These are phyloP conservation scores for Pythium aquatile DNA, from an alignment of 352 stramenopile species.

Conservation along the genomic window DNA sequence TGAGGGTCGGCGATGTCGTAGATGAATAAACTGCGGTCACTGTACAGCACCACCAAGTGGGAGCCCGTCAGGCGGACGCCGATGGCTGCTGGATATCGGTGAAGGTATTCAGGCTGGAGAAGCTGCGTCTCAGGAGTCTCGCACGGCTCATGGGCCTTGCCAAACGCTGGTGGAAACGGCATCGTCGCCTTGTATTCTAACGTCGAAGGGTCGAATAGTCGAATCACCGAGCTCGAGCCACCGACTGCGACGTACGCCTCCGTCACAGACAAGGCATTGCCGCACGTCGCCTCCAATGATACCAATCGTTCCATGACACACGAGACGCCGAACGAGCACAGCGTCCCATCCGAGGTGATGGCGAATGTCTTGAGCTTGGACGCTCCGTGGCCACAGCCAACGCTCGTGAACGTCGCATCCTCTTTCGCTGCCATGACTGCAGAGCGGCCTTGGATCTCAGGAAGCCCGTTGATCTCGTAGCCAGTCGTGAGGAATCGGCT, in stretches of 20 bases:
- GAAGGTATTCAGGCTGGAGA: slow-evolving; percentile 50
- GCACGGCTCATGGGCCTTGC: slow-evolving; percentile 33
- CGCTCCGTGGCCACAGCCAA: slow-evolving; percentile 54
- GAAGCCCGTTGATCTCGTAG: slow-evolving; percentile 47
- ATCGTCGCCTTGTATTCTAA: slow-evolving; percentile 73
- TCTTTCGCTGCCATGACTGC: slow-evolving; percentile 60
- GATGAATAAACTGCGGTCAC: slow-evolving; percentile 80
- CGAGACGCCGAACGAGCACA: slow-evolving; percentile 76
- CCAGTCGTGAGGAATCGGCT: slow-evolving; percentile 55
- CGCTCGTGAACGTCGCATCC: slow-evolving; percentile 66
- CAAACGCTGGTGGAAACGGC: slow-evolving; percentile 74
- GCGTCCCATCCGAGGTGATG: slow-evolving; percentile 62
- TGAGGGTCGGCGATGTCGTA: slow-evolving; percentile 62
- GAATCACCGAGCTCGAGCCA: slow-evolving; percentile 59
- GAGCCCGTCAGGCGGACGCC: slow-evolving; percentile 61
- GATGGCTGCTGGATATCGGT: slow-evolving; percentile 56
- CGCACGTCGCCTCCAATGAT: slow-evolving; percentile 56
- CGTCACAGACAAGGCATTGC: slow-evolving; percentile 74
- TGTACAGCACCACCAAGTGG: slow-evolving; percentile 69
- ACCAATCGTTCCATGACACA: slow-evolving; percentile 77
- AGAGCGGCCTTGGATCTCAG: slow-evolving; percentile 58
- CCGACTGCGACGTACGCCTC: slow-evolving; percentile 70
- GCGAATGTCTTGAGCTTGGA: slow-evolving; percentile 72
- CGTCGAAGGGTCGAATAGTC: slow-evolving; percentile 70
- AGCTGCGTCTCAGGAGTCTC: slow-evolving; percentile 13